Percentiles rank a stretch among this genome's conserved stretches.
These are phyloP conservation scores for Nicotiana benthamiana DNA, from an alignment of 257 asterid species.

Conservation along the genomic window DNA sequence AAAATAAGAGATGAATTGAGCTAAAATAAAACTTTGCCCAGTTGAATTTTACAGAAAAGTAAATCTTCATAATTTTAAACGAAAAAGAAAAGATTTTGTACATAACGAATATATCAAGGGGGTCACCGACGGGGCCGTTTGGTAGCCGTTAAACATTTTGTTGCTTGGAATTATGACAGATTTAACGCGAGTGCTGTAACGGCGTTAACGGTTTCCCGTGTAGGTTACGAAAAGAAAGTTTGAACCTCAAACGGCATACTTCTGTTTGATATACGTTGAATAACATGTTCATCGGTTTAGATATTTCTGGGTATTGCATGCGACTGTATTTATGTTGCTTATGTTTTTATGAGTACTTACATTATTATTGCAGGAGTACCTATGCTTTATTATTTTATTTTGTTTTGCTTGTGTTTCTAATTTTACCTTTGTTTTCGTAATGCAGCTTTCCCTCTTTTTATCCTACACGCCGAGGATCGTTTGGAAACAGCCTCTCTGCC, in stretches of 20 bases:
- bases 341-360: no score
- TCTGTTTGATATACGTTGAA: neutral
- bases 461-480: no score
- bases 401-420: no score
- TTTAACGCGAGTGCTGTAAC: conserved; percentile 16
- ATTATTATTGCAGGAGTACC: no score
- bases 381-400: no score
- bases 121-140: conserved; percentile 62
- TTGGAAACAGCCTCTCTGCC: no score
- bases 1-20: conserved; percentile 12
- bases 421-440: no score
- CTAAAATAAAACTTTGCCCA: conserved; percentile 39
- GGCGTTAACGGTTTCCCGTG: conserved; percentile 48
- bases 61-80: conserved; percentile 15
- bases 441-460: no score
- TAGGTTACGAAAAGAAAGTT: conserved; percentile 58
- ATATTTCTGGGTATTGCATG: neutral
- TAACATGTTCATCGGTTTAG: neutral
- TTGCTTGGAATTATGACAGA: neutral
- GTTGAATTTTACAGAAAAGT: conserved; percentile 45
- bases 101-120: conserved; percentile 69
- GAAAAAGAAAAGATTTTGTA: conserved; percentile 30
- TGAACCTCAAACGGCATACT: conserved; percentile 92
- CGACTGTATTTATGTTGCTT: no score
- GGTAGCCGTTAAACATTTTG: conserved; percentile 27